A percentile compares a stretch with the other conserved stretches of the same genome.
Evolutionary conservation across 192 early-diverging fungal genomes (phyloP).

Genomic region (Funneliformis geosporum): DNA sequence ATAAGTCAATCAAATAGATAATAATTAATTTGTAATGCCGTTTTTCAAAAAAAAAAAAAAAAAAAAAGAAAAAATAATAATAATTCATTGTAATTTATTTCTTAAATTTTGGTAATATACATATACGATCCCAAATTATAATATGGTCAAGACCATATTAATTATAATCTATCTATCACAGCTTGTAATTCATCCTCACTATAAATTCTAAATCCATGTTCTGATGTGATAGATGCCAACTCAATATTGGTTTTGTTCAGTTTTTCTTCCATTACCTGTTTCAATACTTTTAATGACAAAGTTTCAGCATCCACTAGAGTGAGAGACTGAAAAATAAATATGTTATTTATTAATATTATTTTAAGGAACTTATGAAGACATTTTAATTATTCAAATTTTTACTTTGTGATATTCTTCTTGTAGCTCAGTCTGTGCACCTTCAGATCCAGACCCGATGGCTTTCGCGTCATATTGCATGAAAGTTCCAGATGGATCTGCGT

Average conservation of each 20-base stretch:
- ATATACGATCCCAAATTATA: background rate
- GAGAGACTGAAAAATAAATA: slow-evolving; percentile 57
- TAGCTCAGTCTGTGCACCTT: slow-evolving; percentile 97
- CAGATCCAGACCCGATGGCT: slow-evolving; percentile 98
- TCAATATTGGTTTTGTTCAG: slow-evolving; percentile 94
- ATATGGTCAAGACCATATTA: background rate
- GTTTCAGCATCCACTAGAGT: slow-evolving; percentile 85
- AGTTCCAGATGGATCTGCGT: slow-evolving; percentile 98
- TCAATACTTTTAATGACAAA: slow-evolving; percentile 92
- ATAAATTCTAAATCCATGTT: slow-evolving; percentile 80
- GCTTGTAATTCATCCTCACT: slow-evolving; percentile 76
- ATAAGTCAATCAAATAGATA: too few species aligned
- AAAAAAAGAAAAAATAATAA: too few species aligned
- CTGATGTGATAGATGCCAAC: slow-evolving; percentile 83
- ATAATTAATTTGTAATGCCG: too few species aligned
- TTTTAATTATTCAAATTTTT: slow-evolving; percentile 30
- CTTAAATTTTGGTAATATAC: background rate
- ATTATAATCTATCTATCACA: slow-evolving; percentile 72
- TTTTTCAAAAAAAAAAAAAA: too few species aligned
- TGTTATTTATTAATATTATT: slow-evolving; percentile 9
- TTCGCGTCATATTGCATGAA: slow-evolving; percentile 95
- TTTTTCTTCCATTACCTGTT: slow-evolving; percentile 99
- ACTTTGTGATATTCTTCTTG: slow-evolving; percentile 96
- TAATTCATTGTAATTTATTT: too few species aligned
- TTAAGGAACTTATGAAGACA: slow-evolving; percentile 5